Base-by-base conservation (phyloP, 805 yeast genomes). In the Candida incommunis region DNA sequence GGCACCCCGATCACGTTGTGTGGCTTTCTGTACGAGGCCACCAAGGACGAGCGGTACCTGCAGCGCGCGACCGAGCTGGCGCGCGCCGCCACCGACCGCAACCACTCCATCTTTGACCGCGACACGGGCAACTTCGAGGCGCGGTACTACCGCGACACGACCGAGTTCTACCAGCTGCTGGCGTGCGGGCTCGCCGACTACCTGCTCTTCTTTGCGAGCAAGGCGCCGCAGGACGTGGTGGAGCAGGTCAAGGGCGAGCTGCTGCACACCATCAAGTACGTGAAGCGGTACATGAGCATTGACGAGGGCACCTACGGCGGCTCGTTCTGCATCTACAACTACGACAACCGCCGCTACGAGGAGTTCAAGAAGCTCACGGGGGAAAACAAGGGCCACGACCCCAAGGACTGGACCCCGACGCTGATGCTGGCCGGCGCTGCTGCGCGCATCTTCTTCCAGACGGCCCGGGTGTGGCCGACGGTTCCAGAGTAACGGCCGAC, bases 121-220 rank as follows among this genome's bases (percentile, higher is more conserved):
- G 86, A 80, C 56, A 75, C 76, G 47, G 61, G 47, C 24, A 71
- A 68, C 43, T 59, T 64, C 55, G 68, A 65, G 9, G 69, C 70
- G 52, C 64, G 86, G 44, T 78, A 71, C 61, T 79, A 82, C 76
- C 69, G 80, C 51, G 85, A 78, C 53, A 64, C 74, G 13, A 69
- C 80, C 1, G 76, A 74, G 61, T 80, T 78, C 57, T 69, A 74
- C 45, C 86, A 79, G 57, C 65, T 80, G 50, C 62, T 80, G 43
- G 66, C 78, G 37, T 85, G 78, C 57, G 86, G 86, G 0, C 63
- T 78, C 42, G 81, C 82, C 3, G 85, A 80, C 57, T 80, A 75
- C 58, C 56, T 76, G 53, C 57, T 75, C 51, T 69, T 67, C 37
- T 66, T 75, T 43, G 78, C 73, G 21, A 52, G 59, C 21, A 53